A percentile compares a stretch with the other conserved stretches of the same genome.
Evolutionary conservation across 2,329 filamentous ascomycete species (phyloP).

Genomic region (Spiromastix sp.): DNA sequence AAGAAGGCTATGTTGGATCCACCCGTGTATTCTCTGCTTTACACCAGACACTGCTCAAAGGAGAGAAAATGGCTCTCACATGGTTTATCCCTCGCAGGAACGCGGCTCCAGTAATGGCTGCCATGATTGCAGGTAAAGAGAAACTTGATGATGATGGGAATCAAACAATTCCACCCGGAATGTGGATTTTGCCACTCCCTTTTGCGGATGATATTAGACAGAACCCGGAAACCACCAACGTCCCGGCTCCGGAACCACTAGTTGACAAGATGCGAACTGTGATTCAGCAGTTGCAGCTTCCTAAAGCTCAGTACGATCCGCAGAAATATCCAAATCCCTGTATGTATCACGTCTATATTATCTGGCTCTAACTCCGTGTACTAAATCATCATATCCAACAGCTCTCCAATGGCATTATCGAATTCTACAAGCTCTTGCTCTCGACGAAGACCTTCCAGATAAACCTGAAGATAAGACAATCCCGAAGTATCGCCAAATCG

Average conservation of each 20-base stretch:
- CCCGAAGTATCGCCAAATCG: constrained; percentile 77
- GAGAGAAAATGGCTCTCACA: constrained; percentile 71
- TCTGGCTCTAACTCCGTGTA: background rate
- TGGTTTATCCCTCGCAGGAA: constrained; percentile 85
- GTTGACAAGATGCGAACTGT: constrained; percentile 74
- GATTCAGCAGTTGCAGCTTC: constrained; percentile 77
- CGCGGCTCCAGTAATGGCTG: constrained; percentile 66
- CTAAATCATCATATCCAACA: constrained; percentile 8
- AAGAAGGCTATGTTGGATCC: constrained; percentile 81
- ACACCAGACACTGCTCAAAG: constrained; percentile 72
- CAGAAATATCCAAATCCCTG: constrained; percentile 77
- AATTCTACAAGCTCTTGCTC: constrained; percentile 79
- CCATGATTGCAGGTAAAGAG: constrained; percentile 66
- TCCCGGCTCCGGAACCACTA: constrained; percentile 57
- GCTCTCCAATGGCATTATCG: constrained; percentile 94
- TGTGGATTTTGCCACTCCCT: constrained; percentile 83
- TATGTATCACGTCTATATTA: constrained; percentile 13
- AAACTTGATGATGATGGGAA: constrained; percentile 54
- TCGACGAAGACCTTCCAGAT: constrained; percentile 83
- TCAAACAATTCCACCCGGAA: constrained; percentile 65
- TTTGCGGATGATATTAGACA: constrained; percentile 81
- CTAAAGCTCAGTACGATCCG: constrained; percentile 75
- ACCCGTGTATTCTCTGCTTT: constrained; percentile 86
- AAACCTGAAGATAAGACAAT: constrained; percentile 65
- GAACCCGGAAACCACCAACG: constrained; percentile 51